These are phyloP conservation scores for Yamadazyma endophytica DNA, from an alignment of 805 yeast species.

Conservation along the genomic window DNA sequence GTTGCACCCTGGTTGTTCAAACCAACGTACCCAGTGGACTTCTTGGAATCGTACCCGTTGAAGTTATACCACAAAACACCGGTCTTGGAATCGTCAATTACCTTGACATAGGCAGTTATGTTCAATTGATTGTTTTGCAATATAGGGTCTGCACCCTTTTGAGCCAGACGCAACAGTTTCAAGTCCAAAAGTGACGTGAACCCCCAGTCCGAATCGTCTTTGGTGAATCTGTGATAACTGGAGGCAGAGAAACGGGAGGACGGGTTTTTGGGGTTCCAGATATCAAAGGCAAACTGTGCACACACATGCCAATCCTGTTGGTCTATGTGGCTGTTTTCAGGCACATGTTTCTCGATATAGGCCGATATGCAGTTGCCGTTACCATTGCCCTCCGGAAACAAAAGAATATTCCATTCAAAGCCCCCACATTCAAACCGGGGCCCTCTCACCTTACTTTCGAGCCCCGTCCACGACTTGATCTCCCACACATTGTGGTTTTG, in stretches of 20 bases:
- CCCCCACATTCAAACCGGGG: constrained; percentile 55
- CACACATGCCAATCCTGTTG: constrained; percentile 76
- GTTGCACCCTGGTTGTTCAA: constrained; percentile 97
- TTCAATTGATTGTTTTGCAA: constrained; percentile 57
- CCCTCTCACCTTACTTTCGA: constrained; percentile 44
- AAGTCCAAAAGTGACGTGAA: constrained; percentile 72
- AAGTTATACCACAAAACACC: constrained; percentile 94
- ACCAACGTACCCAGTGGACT: constrained; percentile 87
- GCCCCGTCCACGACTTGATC: constrained; percentile 43
- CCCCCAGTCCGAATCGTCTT: constrained; percentile 91
- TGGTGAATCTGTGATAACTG: constrained; percentile 75
- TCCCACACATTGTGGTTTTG: constrained; percentile 45
- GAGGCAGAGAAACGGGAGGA: constrained; percentile 53
- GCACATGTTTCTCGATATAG: constrained; percentile 78
- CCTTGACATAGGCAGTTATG: constrained; percentile 71
- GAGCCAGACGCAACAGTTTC: constrained; percentile 31
- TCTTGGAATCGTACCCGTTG: constrained; percentile 77
- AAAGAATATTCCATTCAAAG: constrained; percentile 61
- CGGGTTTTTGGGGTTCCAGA: constrained; percentile 79
- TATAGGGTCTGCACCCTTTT: constrained; percentile 27
- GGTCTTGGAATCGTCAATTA: constrained; percentile 79
- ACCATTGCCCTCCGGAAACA: constrained; percentile 76
- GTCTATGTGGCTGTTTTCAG: constrained; percentile 18
- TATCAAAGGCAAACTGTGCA: constrained; percentile 81
- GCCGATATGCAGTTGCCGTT: constrained; percentile 55